phyloP scores from a whole-genome alignment of 2,329 filamentous ascomycete species.

The Oidium heveae region DNA sequence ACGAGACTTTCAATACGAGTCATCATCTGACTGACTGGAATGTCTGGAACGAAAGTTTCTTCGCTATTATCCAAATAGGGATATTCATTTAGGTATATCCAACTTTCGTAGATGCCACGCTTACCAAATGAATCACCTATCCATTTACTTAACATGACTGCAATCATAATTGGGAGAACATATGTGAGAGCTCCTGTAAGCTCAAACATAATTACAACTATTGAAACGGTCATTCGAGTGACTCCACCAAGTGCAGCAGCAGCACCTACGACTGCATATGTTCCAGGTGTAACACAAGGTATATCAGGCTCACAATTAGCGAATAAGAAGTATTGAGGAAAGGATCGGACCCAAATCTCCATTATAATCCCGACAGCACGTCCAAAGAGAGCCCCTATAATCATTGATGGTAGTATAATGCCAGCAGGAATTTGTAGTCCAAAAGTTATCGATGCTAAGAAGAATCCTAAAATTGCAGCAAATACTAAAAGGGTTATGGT shows the following conservation, averaged over 20 bases:
- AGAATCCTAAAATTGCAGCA: slow-evolving; percentile 56
- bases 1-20: slow-evolving; percentile 76
- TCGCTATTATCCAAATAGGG: slow-evolving; percentile 95
- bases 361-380: slow-evolving; percentile 87
- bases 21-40: slow-evolving; percentile 74
- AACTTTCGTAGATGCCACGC: slow-evolving; percentile 77
- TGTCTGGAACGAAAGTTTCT: slow-evolving; percentile 55
- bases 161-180: slow-evolving; percentile 95
- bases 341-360: slow-evolving; percentile 63
- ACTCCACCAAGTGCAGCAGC: slow-evolving; percentile 81
- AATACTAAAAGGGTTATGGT: slow-evolving; percentile 57
- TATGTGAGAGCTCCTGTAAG: slow-evolving; percentile 92
- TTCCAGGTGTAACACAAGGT: slow-evolving; percentile 89
- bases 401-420: slow-evolving; percentile 97
- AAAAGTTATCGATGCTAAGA: slow-evolving; percentile 85
- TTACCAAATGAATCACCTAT: slow-evolving; percentile 88
- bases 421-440: slow-evolving; percentile 94
- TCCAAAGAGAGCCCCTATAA: slow-evolving; percentile 81
- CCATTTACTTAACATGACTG: slow-evolving; percentile 97
- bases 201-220: slow-evolving; percentile 99
- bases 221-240: slow-evolving; percentile 92
- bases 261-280: slow-evolving; percentile 86
- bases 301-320: slow-evolving; percentile 70
- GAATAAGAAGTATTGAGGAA: slow-evolving; percentile 67
- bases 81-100: slow-evolving; percentile 90